A percentile compares a stretch with the other conserved stretches of the same genome.
Evolutionary conservation across 2,329 filamentous ascomycete genomes (phyloP).

Genomic region (Fusarium lyarnte): DNA sequence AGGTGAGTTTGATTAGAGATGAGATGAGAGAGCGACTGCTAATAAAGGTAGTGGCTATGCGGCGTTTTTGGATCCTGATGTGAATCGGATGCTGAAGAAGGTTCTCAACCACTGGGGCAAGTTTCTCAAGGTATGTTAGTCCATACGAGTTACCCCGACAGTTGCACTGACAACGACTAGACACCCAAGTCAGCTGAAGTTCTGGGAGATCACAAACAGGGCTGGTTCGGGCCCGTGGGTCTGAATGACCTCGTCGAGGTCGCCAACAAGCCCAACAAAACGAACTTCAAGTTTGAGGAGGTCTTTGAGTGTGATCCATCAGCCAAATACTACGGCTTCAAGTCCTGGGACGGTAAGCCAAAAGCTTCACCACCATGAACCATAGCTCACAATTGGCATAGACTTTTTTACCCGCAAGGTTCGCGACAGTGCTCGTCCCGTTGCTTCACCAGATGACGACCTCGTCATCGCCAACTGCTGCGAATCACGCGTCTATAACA

Average conservation of each 20-base stretch:
- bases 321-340: constrained; percentile 66
- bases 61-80: constrained; percentile 64
- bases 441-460: constrained; percentile 65
- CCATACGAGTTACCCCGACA: accelerated
- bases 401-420: constrained; percentile 73
- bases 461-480: constrained; percentile 69
- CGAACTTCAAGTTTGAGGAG: constrained; percentile 63
- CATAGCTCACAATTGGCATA: constrained; percentile 5
- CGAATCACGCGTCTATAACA: constrained; percentile 68
- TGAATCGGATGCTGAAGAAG: constrained; percentile 63
- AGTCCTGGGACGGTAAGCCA: constrained; percentile 69
- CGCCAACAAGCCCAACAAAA: constrained; percentile 57
- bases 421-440: constrained; percentile 62
- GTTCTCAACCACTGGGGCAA: constrained; percentile 67
- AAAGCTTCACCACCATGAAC: accelerated
- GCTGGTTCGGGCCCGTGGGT: constrained; percentile 66
- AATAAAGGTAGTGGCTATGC: constrained; percentile 54
- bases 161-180: constrained; percentile 31
- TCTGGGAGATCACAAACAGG: constrained; percentile 53
- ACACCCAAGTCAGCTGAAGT: constrained; percentile 65
- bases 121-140: constrained; percentile 55
- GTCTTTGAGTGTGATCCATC: constrained; percentile 69
- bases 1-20: constrained; percentile 45
- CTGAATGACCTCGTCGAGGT: constrained; percentile 60
- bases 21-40: neutral